Evolutionary conservation across 1,284 basidiomycete species (phyloP), one percentile per base, ranked within the genome.

Genomic region (Ceratobasidium sp.): DNA sequence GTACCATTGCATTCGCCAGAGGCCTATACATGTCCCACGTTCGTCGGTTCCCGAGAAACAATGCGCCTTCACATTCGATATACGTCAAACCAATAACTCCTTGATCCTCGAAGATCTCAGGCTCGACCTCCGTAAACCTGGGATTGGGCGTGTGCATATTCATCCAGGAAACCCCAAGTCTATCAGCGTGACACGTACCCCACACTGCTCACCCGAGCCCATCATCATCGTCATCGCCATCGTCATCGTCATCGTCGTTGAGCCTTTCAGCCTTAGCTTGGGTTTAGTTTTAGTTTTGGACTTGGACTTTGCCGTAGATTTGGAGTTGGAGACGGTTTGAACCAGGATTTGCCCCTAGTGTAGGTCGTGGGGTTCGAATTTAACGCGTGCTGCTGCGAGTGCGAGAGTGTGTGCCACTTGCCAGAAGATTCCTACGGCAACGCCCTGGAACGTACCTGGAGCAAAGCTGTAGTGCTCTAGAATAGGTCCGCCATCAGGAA

Each of bases 291-390:
- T 58, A 50, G 35, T 26, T n/a, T 23, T 43, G 28, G 28, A 54
- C 23, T 23, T 43, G 28, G 28, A 54, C 23, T 44, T 62, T 4
- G 35, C 4, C 23, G 38, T 69, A 23, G 38, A 55, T 63, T 32
- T 43, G 16, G 47, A 4, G 18, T 4, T 67, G 21, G 83, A 79
- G 18, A 85, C 54, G 72, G 86, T 84, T 77, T 88, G 89, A 57
- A 99, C 88, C 11, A 99, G 87, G 61, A 99, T 92, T 81, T 99
- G 98, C 23, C 97, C 97, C 89, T 95, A 95, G 79, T 99, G 97
- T 44, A 99, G 86, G 81, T 99, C 97, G 23, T 98, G 94, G 82
- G 98, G 98, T 94, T 99, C 97, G 76, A 99, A 98, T 21, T 87
- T 84, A 14, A 90, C 88, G 69, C 89, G 82, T 28, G 87, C 83